A percentile compares a stretch with the other conserved stretches of the same genome.
Conservation (phyloP, 805 yeast genomes). For the Barnettozyma populi region DNA sequence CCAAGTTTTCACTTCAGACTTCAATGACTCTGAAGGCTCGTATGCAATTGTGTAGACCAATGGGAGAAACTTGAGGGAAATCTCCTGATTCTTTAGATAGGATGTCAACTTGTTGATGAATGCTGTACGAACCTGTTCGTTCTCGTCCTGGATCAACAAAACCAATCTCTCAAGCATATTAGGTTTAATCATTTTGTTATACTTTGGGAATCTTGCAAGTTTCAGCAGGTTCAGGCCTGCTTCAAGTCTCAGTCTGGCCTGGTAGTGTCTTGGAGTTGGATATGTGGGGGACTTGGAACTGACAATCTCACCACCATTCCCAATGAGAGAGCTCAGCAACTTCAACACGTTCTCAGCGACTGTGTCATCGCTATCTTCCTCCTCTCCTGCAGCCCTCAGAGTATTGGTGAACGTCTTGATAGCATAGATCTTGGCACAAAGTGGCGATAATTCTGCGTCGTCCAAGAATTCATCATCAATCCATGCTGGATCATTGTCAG, state of each 20-base stretch:
- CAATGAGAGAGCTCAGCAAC: slow-evolving; percentile 57
- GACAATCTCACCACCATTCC: slow-evolving; percentile 75
- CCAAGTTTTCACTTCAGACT: slow-evolving; percentile 60
- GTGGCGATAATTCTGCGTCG: slow-evolving; percentile 23
- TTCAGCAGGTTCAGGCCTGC: slow-evolving; percentile 66
- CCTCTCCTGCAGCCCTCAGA: slow-evolving; percentile 34
- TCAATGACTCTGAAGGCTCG: slow-evolving; percentile 57
- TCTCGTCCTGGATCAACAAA: slow-evolving; percentile 63
- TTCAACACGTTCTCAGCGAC: slow-evolving; percentile 62
- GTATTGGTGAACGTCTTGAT: slow-evolving; percentile 57
- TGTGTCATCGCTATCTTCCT: slow-evolving; percentile 34
- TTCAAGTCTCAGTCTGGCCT: slow-evolving; percentile 54
- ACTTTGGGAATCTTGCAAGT: slow-evolving; percentile 50
- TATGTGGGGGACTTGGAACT: slow-evolving; percentile 34
- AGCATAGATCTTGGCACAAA: slow-evolving; percentile 47
- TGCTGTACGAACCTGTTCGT: slow-evolving; percentile 45
- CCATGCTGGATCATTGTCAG: slow-evolving; percentile 37
- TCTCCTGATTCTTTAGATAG: slow-evolving; percentile 41
- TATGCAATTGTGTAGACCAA: slow-evolving; percentile 68
- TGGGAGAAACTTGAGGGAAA: slow-evolving; percentile 64
- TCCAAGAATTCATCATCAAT: slow-evolving; percentile 40
- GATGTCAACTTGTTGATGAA: slow-evolving; percentile 49
- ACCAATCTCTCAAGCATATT: slow-evolving; percentile 47
- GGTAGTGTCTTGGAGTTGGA: slow-evolving; percentile 61
- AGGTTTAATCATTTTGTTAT: slow-evolving; percentile 48